Base-by-base conservation (phyloP, 2,329 filamentous ascomycete species). In the Apiospora pterosperma region DNA sequence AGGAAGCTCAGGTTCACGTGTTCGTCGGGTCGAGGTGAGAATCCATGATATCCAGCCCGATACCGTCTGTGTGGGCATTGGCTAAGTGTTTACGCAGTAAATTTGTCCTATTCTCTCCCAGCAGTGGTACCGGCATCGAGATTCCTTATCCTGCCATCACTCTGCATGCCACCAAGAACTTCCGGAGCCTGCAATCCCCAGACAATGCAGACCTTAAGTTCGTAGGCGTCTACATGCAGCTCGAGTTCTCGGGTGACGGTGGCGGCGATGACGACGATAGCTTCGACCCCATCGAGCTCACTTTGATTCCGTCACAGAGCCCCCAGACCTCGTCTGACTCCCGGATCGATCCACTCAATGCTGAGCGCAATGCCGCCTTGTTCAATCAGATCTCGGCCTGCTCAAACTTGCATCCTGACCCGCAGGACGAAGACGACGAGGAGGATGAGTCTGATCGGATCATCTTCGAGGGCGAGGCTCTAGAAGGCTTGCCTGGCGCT, bases 71-170 rank as follows among this genome's bases (percentile, higher is more conserved):
- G 78, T 68, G 6, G 36, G 39, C n/a, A 23, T 16, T 28, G 14
- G 34, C 68, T 71, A 21, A 68, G 42, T 19, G 16, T 3, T 34
- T 11, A 4, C 7, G 21, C 72, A 85, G 85, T 70, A 79, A 83
- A 69, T 81, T 94, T 63, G 87, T 82, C 16, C 76, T 94, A 66
- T 93, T 88, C 79, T 90, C 88, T 69, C 76, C 79, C 14, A 75
- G 82, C 4, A 83, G 81, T 14, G 80, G 82, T 39, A 83, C 79
- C 21, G 92, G 91, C 67, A 78, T 92, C 55, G 83, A 87, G 44
- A 90, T 94, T 68, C 87, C 90, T 0, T 95, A 93, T 76, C 90
- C 89, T 3, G 81, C 86, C 66, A 91, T 95, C 74, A 88, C 88
- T 25, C 88, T 94, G 19, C 91, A 93, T 74, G 92, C 90, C 0